Evolutionary conservation across 805 yeast genomes (phyloP), one percentile per base, ranked within the genome.

Genomic region (Lipomyces spencermartinsiae): DNA sequence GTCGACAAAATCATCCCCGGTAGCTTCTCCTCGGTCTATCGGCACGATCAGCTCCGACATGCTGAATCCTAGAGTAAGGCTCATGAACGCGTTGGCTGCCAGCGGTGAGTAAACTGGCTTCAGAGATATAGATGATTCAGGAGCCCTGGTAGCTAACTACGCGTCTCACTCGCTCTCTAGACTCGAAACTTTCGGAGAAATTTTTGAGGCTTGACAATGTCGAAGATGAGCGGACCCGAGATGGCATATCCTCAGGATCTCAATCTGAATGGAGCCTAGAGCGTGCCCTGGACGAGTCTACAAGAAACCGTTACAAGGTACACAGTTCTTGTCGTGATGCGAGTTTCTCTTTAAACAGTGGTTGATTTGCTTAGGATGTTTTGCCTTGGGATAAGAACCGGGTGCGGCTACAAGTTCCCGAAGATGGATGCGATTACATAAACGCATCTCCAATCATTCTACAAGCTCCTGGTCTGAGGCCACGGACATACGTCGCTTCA

Each of bases 391-490:
- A 90, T 74, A 90, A 89, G 72, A 84, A 92, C 1, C 80, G 95
- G 68, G 93, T 91, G 8, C 84, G 83, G 68, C 79, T 90, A 51
- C 76, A 76, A 64, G 73, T 76, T 37, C 29, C 34, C 12, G 46
- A 43, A 8, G 33, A 54, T 31, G 53, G 31, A 1, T 75, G 77
- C 66, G 91, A 89, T 76, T 93, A 93, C 77, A 92, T 93, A 74
- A 93, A 93, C 79, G 99, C 98, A 0, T 91, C 93, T 31, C 90
- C 91, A 79, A 78, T 91, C 73, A 74, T 83, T 75, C 73, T 82
- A 77, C 73, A 82, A 75, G 72, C 76, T 7, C 72, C 71, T 12
- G 66, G 67, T 31, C 7, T 39, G 37, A 51, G 22, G 72, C 75
- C 73, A 22, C 73, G 73, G 33, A 59, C 65, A 10, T 81, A 76